Base-by-base conservation (phyloP, 352 stramenopile genomes). In the Pythium brassicae region DNA sequence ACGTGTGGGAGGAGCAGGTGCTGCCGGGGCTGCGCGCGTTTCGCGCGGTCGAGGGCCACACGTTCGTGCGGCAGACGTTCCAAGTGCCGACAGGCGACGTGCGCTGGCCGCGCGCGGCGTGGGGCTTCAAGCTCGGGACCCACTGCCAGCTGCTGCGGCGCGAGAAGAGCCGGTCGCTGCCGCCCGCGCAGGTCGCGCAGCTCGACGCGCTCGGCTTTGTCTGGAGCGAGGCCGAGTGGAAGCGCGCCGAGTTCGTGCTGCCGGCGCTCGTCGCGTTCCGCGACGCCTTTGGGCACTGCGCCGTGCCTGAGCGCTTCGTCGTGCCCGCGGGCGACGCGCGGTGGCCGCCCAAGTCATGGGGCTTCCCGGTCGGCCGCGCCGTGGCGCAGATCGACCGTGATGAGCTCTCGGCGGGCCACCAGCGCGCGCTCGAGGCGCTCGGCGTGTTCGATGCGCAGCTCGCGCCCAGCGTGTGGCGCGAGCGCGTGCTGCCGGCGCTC, bases 41-140 rank as follows among this genome's bases (percentile, higher is more conserved):
- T 63, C 85, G 90, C 49, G 62, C 91, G 37, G 61, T 90, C 7
- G 78, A 97, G 52, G 92, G 92, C n/a, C 89, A 98, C 65, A 67
- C 97, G 27, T 87, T 96, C 39, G 89, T 98, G 15, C 88, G 88
- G 22, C 89, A 97, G 54, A 66, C 74, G 26, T 98, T 97, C 65
- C 74, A 84, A 35, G 82, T 98, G 9, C 89, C 90, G 2, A 42
- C 71, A 15, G 66, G 81, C 44, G 71, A 85, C 52, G 32, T 68
- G 12, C 74, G 76, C 17, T 98, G 89, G 86, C 89, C 92, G 51
- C 69, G 88, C 27, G 74, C 87, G 8, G 78, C 87, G 11, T 95
- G 89, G 86, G 90, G 87, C 17, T 74, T 98, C 35, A 86, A 92
- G 39, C 70, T 98, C 22, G 94, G 94, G 34, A 86, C 80, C 29